Evolutionary conservation across 306 rosid species (phyloP).

Genomic region (Cucurbita moschata): DNA sequence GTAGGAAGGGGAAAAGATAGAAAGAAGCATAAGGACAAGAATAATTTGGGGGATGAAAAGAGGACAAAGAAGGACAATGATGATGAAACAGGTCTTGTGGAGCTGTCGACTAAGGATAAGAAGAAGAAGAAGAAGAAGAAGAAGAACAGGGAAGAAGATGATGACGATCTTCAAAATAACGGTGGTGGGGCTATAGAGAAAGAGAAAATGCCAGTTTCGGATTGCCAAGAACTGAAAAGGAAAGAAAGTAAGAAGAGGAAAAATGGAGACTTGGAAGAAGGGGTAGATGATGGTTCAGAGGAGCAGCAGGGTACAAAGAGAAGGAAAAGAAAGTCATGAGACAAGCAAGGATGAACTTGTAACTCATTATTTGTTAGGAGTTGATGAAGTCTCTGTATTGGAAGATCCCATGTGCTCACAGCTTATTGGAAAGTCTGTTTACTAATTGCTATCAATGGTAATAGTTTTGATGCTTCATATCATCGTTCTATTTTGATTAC

Average conservation of each 20-base stretch:
- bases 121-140: conserved; percentile 9
- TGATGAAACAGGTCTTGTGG: neutral
- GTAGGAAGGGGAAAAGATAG: neutral
- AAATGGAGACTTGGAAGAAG: conserved; percentile 3
- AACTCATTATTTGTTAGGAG: neutral
- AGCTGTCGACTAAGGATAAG: conserved; percentile 6
- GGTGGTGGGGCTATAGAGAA: neutral
- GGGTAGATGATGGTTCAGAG: conserved; percentile 5
- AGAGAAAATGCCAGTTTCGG: no score
- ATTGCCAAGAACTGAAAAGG: no score
- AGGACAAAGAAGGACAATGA: neutral
- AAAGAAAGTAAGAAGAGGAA: neutral
- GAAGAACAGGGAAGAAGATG: neutral
- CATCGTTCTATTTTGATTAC: neutral
- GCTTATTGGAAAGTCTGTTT: neutral
- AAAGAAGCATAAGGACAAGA: conserved; percentile 2
- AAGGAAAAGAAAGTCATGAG: conserved; percentile 7
- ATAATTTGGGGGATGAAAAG: neutral
- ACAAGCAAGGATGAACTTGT: neutral
- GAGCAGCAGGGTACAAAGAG: conserved; percentile 9
- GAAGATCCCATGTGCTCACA: neutral
- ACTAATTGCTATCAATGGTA: conserved; percentile 1
- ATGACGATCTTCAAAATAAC: neutral
- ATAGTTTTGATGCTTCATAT: neutral
- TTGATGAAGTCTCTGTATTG: conserved; percentile 1